Conservation (phyloP, 257 asterid species). For the Datura wrightii region DNA sequence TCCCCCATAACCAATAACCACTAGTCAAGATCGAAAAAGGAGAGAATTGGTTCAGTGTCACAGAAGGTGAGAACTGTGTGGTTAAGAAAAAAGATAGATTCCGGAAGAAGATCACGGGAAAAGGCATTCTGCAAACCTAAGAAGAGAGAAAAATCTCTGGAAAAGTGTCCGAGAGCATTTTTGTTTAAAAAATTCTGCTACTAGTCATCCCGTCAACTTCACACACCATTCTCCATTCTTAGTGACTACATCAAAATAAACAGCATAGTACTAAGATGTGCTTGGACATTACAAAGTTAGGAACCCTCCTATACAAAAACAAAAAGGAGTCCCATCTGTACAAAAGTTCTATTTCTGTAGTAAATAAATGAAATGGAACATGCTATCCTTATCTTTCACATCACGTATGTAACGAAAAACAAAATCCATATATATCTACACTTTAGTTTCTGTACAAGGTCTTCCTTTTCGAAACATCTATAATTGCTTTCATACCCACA, state of each 20-base stretch:
- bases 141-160: too few relatives aligned
- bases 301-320: conserved; percentile 12
- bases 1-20: too few relatives aligned
- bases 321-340: not conserved
- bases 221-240: too few relatives aligned
- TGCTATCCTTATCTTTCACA: not conserved
- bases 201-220: too few relatives aligned
- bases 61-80: too few relatives aligned
- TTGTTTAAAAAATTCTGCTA: too few relatives aligned
- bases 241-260: not conserved
- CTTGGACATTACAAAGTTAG: not conserved
- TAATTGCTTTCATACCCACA: conserved; percentile 1
- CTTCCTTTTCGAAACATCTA: not conserved
- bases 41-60: too few relatives aligned
- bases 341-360: not conserved
- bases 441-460: conserved; percentile 8
- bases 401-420: not conserved
- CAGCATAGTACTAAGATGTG: not conserved
- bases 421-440: not conserved
- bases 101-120: too few relatives aligned
- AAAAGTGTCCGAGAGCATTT: too few relatives aligned
- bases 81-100: too few relatives aligned
- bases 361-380: not conserved
- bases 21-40: too few relatives aligned
- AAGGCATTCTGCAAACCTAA: too few relatives aligned